A percentile compares a stretch with the other conserved stretches of the same genome.
Conservation (phyloP, 352 stramenopile species). For the Phytophthora europaea region DNA sequence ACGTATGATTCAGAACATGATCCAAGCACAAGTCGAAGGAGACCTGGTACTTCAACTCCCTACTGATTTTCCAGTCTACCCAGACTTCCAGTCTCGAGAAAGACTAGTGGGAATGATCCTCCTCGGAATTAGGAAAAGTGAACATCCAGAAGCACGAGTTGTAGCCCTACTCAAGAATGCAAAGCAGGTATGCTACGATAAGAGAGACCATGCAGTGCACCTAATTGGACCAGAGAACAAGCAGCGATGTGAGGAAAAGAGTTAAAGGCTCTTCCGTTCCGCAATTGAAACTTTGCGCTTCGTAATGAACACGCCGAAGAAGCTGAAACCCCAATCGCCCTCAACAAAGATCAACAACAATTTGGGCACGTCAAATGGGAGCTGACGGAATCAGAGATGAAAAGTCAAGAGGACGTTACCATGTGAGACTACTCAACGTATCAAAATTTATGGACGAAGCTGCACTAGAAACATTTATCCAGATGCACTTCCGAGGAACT, state of each 20-base stretch:
- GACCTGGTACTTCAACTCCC: constrained; percentile 6
- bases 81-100: constrained; percentile 2
- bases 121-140: neutral
- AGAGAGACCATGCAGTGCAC: neutral
- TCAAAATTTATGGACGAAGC: constrained; percentile 12
- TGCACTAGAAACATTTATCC: constrained; percentile 2
- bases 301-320: neutral
- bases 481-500: neutral
- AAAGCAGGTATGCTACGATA: constrained; percentile 12
- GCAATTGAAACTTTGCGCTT: neutral
- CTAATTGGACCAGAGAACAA: constrained; percentile 10
- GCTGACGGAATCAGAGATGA: constrained; percentile 7
- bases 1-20: constrained; percentile 16
- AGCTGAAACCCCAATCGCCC: neutral
- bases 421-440: constrained; percentile 9
- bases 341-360: neutral
- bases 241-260: neutral
- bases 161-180: constrained; percentile 2
- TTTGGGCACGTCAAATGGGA: constrained; percentile 9
- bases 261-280: neutral
- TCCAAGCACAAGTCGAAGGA: constrained; percentile 15
- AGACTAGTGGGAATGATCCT: neutral
- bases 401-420: neutral
- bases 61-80: neutral
- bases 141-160: neutral